Conservation (phyloP, 2,329 filamentous ascomycete species). For the Ophiostoma sp. region DNA sequence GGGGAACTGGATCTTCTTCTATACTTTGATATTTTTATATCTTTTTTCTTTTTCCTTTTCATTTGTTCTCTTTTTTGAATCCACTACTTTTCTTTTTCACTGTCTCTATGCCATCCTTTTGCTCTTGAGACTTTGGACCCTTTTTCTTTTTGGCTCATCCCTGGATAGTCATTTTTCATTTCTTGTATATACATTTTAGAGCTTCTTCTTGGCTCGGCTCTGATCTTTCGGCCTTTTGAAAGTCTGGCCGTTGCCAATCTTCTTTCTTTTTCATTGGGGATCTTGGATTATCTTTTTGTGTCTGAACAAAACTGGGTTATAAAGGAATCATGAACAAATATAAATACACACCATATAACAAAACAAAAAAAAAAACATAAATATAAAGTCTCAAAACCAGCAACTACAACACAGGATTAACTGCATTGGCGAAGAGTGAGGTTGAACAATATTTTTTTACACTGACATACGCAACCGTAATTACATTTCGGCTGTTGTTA, state of each 20-base stretch:
- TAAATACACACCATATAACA: not conserved
- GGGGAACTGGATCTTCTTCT: slow-evolving; percentile 13
- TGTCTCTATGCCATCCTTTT: not conserved
- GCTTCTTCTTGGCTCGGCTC: not conserved
- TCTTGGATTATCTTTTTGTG: slow-evolving; percentile 1
- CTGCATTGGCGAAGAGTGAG: not conserved
- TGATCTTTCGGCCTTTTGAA: not conserved
- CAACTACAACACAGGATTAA: not conserved
- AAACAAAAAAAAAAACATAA: not conserved
- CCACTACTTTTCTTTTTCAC: slow-evolving; percentile 6
- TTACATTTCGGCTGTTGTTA: not conserved
- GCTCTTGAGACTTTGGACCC: not conserved
- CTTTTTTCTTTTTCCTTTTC: slow-evolving; percentile 8
- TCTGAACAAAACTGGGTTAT: slow-evolving; percentile 4
- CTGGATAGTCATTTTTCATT: slow-evolving; percentile 15
- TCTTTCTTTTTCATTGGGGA: not conserved
- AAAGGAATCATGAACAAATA: slow-evolving; percentile 9
- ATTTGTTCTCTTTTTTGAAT: slow-evolving; percentile 11
- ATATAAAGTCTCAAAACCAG: not conserved
- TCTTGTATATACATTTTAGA: slow-evolving; percentile 14
- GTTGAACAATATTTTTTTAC: not conserved
- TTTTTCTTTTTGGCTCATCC: slow-evolving; percentile 7
- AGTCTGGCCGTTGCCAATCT: not conserved
- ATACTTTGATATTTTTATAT: slow-evolving; percentile 3
- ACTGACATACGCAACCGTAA: not conserved